A percentile compares a stretch with the other conserved stretches of the same genome.
These are phyloP conservation scores for Acidomyces sp. DNA, from an alignment of 495 filamentous ascomycete species.

Conservation along the genomic window DNA sequence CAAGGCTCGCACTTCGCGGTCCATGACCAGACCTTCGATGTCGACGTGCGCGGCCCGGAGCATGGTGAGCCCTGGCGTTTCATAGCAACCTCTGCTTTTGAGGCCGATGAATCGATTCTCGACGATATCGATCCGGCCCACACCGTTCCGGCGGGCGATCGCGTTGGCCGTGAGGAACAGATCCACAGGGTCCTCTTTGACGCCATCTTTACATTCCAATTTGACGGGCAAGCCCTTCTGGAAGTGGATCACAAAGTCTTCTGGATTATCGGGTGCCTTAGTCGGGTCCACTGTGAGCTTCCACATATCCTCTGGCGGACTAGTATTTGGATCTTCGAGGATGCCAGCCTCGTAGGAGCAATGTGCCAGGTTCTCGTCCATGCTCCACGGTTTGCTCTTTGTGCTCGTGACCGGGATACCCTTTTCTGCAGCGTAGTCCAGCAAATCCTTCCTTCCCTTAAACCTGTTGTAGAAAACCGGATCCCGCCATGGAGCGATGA, in stretches of 20 bases:
- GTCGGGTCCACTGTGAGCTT: constrained; percentile 63
- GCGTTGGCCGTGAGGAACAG: constrained; percentile 69
- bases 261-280: constrained; percentile 61
- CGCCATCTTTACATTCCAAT: constrained; percentile 42
- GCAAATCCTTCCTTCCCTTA: constrained; percentile 72
- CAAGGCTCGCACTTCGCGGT: constrained; percentile 68
- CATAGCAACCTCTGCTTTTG: constrained; percentile 87
- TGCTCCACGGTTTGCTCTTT: constrained; percentile 74
- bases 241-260: constrained; percentile 67
- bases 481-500: constrained; percentile 82
- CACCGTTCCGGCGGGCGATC: constrained; percentile 62
- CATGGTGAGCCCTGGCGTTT: constrained; percentile 61
- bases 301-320: constrained; percentile 73
- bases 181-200: constrained; percentile 58
- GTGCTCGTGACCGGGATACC: constrained; percentile 78
- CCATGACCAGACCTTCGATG: constrained; percentile 73
- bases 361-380: constrained; percentile 86
- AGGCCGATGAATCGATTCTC: constrained; percentile 79
- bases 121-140: constrained; percentile 86
- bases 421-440: constrained; percentile 67
- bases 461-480: constrained; percentile 74
- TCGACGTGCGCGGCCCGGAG: constrained; percentile 67
- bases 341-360: constrained; percentile 83
- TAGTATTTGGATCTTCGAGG: constrained; percentile 53
- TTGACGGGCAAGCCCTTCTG: constrained; percentile 73